A percentile compares a stretch with the other conserved stretches of the same genome.
Conservation (phyloP, 2,329 filamentous ascomycete species). For the Sclerotiophoma versabilis region DNA sequence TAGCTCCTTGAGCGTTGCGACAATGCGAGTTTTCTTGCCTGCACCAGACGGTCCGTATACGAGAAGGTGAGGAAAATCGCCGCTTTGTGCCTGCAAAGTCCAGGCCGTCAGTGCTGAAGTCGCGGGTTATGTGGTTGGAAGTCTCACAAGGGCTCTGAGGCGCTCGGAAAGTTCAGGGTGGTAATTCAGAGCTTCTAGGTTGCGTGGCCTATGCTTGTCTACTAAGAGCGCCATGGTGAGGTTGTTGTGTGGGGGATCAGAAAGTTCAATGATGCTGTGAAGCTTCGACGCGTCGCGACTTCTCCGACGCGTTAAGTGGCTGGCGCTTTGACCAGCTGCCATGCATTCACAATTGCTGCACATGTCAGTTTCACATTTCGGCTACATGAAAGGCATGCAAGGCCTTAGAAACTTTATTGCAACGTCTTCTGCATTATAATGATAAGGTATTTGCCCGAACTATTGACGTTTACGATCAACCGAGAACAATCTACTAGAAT, state of each 20-base stretch:
- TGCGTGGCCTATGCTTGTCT: conserved; percentile 73
- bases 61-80: conserved; percentile 96
- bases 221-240: conserved; percentile 68
- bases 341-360: too few relatives aligned
- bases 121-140: background rate
- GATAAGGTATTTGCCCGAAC: background rate
- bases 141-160: conserved; percentile 79
- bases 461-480: background rate
- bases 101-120: background rate
- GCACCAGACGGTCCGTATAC: conserved; percentile 96
- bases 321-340: conserved; percentile 3
- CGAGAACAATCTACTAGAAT: background rate
- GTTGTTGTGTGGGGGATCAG: conserved; percentile 8
- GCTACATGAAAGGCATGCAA: too few relatives aligned
- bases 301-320: conserved; percentile 39
- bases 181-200: conserved; percentile 81
- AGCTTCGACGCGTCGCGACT: conserved; percentile 34
- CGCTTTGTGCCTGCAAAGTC: conserved; percentile 78
- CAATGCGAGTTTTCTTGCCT: conserved; percentile 96
- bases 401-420: too few relatives aligned
- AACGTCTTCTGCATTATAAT: too few relatives aligned
- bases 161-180: conserved; percentile 88
- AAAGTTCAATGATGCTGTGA: conserved; percentile 17
- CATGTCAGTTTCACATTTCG: too few relatives aligned
- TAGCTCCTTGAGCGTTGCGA: conserved; percentile 92